Conservation (phyloP, 2,329 filamentous ascomycete species). For the Macrophomina pseudophaseolina region DNA sequence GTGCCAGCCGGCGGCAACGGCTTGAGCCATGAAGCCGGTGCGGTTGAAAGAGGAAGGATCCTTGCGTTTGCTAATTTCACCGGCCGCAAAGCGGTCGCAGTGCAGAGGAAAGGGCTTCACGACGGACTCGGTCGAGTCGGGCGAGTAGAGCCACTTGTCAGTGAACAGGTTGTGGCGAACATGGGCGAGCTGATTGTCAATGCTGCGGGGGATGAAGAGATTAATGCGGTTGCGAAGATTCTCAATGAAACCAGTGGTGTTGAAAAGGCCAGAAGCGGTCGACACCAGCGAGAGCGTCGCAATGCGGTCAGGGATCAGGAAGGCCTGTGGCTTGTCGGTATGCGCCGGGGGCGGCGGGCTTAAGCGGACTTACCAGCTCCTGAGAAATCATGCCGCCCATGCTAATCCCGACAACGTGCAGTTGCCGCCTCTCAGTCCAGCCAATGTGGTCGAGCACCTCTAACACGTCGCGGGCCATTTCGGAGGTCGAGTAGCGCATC, state of each 20-base stretch:
- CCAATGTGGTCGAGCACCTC: slow-evolving; percentile 72
- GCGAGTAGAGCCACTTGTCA: slow-evolving; percentile 63
- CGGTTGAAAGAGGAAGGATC: slow-evolving; percentile 66
- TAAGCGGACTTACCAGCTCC: slow-evolving; percentile 63
- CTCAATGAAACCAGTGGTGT: slow-evolving; percentile 62
- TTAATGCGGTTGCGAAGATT: slow-evolving; percentile 66
- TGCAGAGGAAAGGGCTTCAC: slow-evolving; percentile 70
- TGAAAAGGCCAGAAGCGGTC: slow-evolving; percentile 54
- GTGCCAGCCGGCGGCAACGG: slow-evolving; percentile 80
- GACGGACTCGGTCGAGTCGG: slow-evolving; percentile 56
- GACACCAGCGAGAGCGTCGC: slow-evolving; percentile 58
- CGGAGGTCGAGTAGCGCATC: slow-evolving; percentile 77
- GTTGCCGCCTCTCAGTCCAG: slow-evolving; percentile 64
- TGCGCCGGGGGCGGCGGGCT: neutral
- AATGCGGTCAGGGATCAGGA: slow-evolving; percentile 54
- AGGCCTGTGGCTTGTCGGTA: slow-evolving; percentile 35
- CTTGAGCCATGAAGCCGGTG: slow-evolving; percentile 75
- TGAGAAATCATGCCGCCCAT: slow-evolving; percentile 94
- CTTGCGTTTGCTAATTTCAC: slow-evolving; percentile 74
- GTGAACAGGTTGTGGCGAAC: slow-evolving; percentile 72
- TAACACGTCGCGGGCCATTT: slow-evolving; percentile 80
- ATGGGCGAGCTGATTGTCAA: slow-evolving; percentile 69
- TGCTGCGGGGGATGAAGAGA: slow-evolving; percentile 67
- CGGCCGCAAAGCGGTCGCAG: slow-evolving; percentile 80
- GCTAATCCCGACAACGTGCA: slow-evolving; percentile 77